Percentiles rank a stretch among this genome's conserved stretches.
Conservation (phyloP, 1,284 basidiomycete species). For the Leccinum cinnamomeum region DNA sequence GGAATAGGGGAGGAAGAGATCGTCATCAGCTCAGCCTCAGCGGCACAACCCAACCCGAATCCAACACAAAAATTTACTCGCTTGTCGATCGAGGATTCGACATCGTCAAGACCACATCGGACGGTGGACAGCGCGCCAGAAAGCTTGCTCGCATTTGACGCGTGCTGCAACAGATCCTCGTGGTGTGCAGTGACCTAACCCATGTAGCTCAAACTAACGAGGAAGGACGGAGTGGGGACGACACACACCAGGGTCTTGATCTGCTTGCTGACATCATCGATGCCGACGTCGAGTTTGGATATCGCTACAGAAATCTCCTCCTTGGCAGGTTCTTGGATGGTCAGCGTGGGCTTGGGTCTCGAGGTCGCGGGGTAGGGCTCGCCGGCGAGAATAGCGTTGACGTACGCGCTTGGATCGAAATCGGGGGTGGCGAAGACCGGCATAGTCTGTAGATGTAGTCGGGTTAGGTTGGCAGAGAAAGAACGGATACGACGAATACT, state of each 20-base stretch:
- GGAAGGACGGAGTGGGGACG: not conserved
- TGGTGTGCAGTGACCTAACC: slow-evolving; percentile 68
- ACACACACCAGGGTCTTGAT: slow-evolving; percentile 74
- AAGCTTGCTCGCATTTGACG: slow-evolving; percentile 62
- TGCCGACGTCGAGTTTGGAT: slow-evolving; percentile 77
- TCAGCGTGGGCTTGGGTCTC: slow-evolving; percentile 35
- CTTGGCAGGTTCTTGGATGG: slow-evolving; percentile 59
- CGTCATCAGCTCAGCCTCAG: slow-evolving; percentile 1
- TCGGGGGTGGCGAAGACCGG: slow-evolving; percentile 62
- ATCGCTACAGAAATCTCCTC: slow-evolving; percentile 88
- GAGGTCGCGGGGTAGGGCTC: slow-evolving; percentile 58
- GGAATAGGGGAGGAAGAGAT: not conserved
- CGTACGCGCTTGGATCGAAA: slow-evolving; percentile 87
- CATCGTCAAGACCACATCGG: slow-evolving; percentile 59
- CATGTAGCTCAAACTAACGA: not conserved
- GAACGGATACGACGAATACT: not conserved
- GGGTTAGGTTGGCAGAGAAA: not conserved
- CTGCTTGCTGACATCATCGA: slow-evolving; percentile 88
- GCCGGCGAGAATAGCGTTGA: slow-evolving; percentile 82
- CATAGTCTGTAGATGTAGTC: slow-evolving; percentile 48
- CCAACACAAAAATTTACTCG: slow-evolving; percentile 31
- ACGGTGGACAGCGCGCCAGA: slow-evolving; percentile 64
- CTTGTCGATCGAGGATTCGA: slow-evolving; percentile 74
- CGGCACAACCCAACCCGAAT: not conserved
- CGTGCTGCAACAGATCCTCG: slow-evolving; percentile 71